Evolutionary conservation across 805 yeast species (phyloP).

Genomic region (Candida verbasci): DNA sequence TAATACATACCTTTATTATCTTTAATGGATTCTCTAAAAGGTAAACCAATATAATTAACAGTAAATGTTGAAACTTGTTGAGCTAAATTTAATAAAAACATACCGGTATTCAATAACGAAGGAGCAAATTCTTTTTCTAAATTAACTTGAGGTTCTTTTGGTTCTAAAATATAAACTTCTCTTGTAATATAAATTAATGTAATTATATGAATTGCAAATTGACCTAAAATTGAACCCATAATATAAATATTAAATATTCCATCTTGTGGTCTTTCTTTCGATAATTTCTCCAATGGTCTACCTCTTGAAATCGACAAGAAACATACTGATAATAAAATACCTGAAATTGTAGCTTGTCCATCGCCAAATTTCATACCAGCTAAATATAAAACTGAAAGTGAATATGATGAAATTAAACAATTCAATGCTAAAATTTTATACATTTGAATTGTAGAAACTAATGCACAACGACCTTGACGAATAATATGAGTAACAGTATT

Average conservation of each 20-base stretch:
- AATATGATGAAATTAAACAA: constrained; percentile 94
- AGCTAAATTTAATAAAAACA: constrained; percentile 87
- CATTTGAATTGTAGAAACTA: constrained; percentile 97
- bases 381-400: constrained; percentile 85
- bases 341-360: constrained; percentile 96
- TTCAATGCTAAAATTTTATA: constrained; percentile 95
- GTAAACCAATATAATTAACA: constrained; percentile 95
- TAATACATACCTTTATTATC: constrained; percentile 97
- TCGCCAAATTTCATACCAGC: constrained; percentile 99
- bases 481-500: constrained; percentile 88
- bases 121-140: constrained; percentile 86
- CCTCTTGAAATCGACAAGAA: constrained; percentile 95
- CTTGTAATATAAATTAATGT: constrained; percentile 78
- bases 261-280: constrained; percentile 94
- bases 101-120: constrained; percentile 91
- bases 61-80: constrained; percentile 98
- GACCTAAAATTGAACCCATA: constrained; percentile 97
- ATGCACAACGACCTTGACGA: constrained; percentile 97
- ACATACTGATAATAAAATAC: constrained; percentile 85
- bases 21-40: constrained; percentile 85
- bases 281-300: constrained; percentile 79
- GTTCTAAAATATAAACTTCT: constrained; percentile 84
- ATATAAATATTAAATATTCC: constrained; percentile 93
- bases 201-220: constrained; percentile 86
- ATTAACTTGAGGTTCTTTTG: constrained; percentile 87